Evolutionary conservation across 805 yeast genomes (phyloP).

Genomic region (Zygoascus tannicola): DNA sequence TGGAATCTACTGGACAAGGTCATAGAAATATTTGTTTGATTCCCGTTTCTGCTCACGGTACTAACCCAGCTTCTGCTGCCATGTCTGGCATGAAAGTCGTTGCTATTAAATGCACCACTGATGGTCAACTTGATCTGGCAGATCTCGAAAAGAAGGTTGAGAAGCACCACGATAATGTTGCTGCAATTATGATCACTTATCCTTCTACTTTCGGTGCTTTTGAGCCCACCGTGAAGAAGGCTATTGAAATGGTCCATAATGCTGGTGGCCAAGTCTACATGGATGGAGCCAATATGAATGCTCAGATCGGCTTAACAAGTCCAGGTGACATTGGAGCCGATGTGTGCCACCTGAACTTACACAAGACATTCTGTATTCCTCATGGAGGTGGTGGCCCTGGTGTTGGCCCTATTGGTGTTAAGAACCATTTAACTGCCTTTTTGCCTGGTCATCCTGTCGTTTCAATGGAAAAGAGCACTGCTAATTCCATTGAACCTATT

Average conservation of each 20-base stretch:
- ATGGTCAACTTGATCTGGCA: conserved; percentile 77
- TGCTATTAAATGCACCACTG: conserved; percentile 73
- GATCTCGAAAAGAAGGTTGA: conserved; percentile 69
- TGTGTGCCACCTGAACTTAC: conserved; percentile 93
- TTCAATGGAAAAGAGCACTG: conserved; percentile 37
- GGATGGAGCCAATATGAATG: conserved; percentile 99
- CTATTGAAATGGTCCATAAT: conserved; percentile 74
- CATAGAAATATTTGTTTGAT: conserved; percentile 81
- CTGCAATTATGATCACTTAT: conserved; percentile 93
- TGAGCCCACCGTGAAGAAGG: conserved; percentile 81
- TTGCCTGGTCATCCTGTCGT: conserved; percentile 71
- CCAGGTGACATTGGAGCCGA: conserved; percentile 98
- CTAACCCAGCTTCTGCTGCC: conserved; percentile 97
- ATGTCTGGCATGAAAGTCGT: conserved; percentile 95
- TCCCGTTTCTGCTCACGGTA: conserved; percentile 97
- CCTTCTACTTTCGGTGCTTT: conserved; percentile 96
- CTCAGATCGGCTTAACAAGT: conserved; percentile 93
- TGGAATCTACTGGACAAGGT: conserved; percentile 58
- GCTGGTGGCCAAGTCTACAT: conserved; percentile 93
- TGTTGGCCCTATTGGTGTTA: conserved; percentile 95
- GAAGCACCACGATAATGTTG: conserved; percentile 58
- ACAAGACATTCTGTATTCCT: conserved; percentile 94
- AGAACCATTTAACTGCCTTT: conserved; percentile 65
- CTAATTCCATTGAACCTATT: conserved; percentile 55
- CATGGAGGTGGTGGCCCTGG: conserved; percentile 99